Evolutionary conservation across 495 filamentous ascomycete genomes (phyloP).

Genomic region (Neurospora discreta): DNA sequence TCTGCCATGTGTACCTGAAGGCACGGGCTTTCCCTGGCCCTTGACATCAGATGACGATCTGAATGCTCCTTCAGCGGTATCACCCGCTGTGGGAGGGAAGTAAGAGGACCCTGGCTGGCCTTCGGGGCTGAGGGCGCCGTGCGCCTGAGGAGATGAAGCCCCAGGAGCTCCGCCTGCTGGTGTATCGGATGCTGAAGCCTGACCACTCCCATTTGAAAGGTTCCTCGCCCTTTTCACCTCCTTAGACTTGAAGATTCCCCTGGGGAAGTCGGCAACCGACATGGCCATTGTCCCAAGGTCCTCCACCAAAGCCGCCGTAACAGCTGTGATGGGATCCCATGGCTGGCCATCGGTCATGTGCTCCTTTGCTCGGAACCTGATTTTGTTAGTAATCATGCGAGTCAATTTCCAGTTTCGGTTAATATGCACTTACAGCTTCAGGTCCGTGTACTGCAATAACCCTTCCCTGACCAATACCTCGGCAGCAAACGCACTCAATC

Average conservation of each 20-base stretch:
- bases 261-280: slow-evolving; percentile 73
- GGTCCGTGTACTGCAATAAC: slow-evolving; percentile 47
- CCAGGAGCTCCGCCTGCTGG: neutral
- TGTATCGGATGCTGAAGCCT: slow-evolving; percentile 1
- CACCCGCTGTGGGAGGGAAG: neutral
- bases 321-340: slow-evolving; percentile 60
- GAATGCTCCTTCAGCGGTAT: neutral
- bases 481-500: slow-evolving; percentile 59
- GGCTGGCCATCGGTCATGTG: slow-evolving; percentile 65
- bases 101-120: neutral
- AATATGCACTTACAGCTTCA: slow-evolving; percentile 49
- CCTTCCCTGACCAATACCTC: slow-evolving; percentile 52
- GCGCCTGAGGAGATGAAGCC: neutral
- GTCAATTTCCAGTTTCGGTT: neutral
- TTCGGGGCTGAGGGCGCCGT: neutral
- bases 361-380: slow-evolving; percentile 53
- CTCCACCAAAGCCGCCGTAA: slow-evolving; percentile 61
- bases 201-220: neutral
- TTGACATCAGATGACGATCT: neutral
- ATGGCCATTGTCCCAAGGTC: slow-evolving; percentile 65
- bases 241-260: slow-evolving; percentile 47
- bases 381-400: slow-evolving; percentile 9
- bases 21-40: neutral
- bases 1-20: neutral
- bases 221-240: neutral